These are phyloP conservation scores for Magnaporthales sp. DNA, from an alignment of 2,329 filamentous ascomycete genomes.

Conservation along the genomic window DNA sequence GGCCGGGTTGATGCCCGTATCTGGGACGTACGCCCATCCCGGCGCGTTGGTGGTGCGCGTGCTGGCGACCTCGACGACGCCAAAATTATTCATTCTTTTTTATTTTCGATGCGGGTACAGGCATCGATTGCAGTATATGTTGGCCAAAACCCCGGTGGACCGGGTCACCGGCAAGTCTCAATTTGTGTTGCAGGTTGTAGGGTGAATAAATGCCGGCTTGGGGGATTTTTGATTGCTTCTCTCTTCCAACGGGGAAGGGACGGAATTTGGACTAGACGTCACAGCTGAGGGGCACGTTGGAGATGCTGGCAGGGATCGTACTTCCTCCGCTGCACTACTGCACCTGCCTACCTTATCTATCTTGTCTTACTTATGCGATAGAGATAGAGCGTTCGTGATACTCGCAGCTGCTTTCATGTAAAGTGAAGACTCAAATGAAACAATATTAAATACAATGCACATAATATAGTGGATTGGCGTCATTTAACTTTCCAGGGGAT, in stretches of 20 bases:
- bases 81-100: conserved; percentile 52
- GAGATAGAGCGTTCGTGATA: not conserved
- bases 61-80: conserved; percentile 75
- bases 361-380: not conserved
- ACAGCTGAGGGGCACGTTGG: not conserved
- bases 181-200: not conserved
- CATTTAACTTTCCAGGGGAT: too few species aligned
- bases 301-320: not conserved
- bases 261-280: not conserved
- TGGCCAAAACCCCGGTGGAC: not conserved
- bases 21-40: conserved; percentile 88
- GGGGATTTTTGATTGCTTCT: not conserved
- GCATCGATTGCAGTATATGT: not conserved
- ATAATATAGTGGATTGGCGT: too few species aligned
- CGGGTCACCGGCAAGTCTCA: too few species aligned
- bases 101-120: not conserved
- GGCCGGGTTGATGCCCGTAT: conserved; percentile 53
- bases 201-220: not conserved
- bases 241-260: not conserved
- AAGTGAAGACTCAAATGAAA: not conserved
- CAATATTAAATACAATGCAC: not conserved
- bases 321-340: not conserved
- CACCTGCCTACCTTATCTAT: not conserved
- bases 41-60: conserved; percentile 62
- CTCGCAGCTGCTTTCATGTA: not conserved